Conservation (phyloP, 2,329 filamentous ascomycete genomes). For the Aspergillus sojae region DNA sequence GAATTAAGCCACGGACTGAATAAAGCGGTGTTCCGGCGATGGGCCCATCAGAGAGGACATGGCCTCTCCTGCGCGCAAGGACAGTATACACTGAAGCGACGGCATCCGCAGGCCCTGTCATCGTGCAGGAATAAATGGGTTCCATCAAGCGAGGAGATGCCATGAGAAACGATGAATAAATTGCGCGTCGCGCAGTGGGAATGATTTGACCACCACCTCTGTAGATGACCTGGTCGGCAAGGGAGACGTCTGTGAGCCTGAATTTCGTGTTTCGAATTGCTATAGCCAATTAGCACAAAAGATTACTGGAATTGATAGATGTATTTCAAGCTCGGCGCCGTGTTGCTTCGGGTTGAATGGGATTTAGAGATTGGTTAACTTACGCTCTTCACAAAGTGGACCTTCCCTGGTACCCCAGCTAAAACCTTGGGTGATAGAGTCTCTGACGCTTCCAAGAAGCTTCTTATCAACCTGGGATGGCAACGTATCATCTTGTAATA, state of each 20-base stretch:
- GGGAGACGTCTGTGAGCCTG: conserved; percentile 85
- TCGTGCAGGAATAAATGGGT: conserved; percentile 87
- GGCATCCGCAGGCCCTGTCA: conserved; percentile 88
- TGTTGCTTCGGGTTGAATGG: not conserved
- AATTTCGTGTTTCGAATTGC: conserved; percentile 98
- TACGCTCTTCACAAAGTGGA: conserved; percentile 94
- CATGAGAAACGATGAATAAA: conserved; percentile 97
- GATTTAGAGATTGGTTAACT: conserved; percentile 44
- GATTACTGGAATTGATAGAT: conserved; percentile 5
- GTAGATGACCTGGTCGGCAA: conserved; percentile 90
- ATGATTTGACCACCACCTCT: conserved; percentile 96
- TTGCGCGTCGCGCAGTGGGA: conserved; percentile 86
- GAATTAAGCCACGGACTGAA: conserved; percentile 84
- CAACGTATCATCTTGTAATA: conserved; percentile 93
- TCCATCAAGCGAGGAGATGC: conserved; percentile 96
- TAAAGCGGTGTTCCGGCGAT: conserved; percentile 94
- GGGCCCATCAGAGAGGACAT: conserved; percentile 91
- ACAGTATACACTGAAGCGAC: conserved; percentile 91
- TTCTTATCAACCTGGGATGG: conserved; percentile 95
- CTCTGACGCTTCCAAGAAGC: conserved; percentile 79
- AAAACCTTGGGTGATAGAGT: conserved; percentile 94
- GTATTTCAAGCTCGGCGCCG: not conserved
- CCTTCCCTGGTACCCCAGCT: conserved; percentile 96
- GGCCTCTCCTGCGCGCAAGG: conserved; percentile 81
- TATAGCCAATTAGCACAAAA: conserved; percentile 41